Evolutionary conservation across 257 asterid species (phyloP), one percentile per base, ranked within the genome.

Genomic region (Rehmannia glutinosa): DNA sequence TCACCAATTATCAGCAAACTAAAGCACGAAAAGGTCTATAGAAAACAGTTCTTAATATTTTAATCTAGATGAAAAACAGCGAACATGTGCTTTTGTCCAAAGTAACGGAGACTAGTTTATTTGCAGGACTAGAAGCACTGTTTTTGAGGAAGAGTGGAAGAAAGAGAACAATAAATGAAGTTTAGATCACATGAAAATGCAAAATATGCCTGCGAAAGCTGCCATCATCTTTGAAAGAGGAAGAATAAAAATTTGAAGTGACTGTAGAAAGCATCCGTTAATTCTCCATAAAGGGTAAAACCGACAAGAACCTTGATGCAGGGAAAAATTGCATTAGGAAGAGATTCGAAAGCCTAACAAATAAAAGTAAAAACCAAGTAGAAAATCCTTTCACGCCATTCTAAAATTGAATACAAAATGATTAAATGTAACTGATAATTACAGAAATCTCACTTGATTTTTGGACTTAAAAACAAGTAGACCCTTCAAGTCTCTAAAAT

Each of bases 401-500:
- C 27, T 30, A 45, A 55, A 41, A 33, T 13, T 17, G 45, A 55
- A 41, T 21, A 28, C 27, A 49, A 24, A 28, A 13, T 30, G 20
- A 13, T 27, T 25, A n/a, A 30, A 32, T 16, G 25, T 9, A 56
- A 32, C n/a, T 12, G 25, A 56, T 16, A 32, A 32, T 17, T 30
- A 46, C 35, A 36, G 9, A 47, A 46, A 20, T 4, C 63, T 56
- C 39, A 38, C n/a, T 15, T 56, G 9, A 16, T 4, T 8, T 43
- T 43, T 43, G 42, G 20, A 1, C 25, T 15, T 56, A 10, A 11
- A 55, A 0, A 56, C 27, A 33, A 8, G 41, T 55, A 56, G 63
- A 56, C 63, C 36, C 41, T n/a, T 56, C 63, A 32, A 56, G 28
- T 32, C 32, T 32, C n/a, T 56, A 56, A 55, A n/a, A 56, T 33